These are phyloP conservation scores for Camelina hispida DNA, from an alignment of 345 rosid genomes.

Conservation along the genomic window DNA sequence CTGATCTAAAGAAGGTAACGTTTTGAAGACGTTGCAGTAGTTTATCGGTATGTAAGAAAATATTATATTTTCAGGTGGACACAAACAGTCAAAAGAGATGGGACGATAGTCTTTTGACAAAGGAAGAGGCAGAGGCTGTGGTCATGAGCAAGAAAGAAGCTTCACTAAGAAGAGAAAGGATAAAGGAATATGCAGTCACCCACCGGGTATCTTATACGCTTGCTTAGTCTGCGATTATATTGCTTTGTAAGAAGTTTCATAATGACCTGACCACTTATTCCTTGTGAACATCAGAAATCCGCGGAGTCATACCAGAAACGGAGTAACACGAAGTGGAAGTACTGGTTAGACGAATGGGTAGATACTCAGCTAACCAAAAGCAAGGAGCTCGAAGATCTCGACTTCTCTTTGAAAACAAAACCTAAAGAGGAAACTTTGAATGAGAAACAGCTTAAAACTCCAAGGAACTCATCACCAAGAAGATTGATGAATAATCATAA, in stretches of 20 bases:
- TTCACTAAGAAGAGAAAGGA: slow-evolving; percentile 64
- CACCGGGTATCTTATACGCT: slow-evolving; percentile 61
- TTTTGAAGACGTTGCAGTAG: background rate
- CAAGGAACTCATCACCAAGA: slow-evolving; percentile 51
- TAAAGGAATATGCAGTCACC: slow-evolving; percentile 59
- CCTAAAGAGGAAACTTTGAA: slow-evolving; percentile 48
- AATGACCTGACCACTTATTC: slow-evolving; percentile 20
- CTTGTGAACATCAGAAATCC: slow-evolving; percentile 60
- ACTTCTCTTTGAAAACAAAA: slow-evolving; percentile 55
- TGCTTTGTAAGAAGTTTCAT: slow-evolving; percentile 16
- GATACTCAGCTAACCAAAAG: slow-evolving; percentile 73
- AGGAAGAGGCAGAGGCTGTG: slow-evolving; percentile 72
- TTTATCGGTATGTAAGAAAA: slow-evolving; percentile 12
- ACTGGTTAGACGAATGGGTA: slow-evolving; percentile 93
- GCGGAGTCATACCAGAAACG: slow-evolving; percentile 73
- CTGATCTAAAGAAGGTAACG: background rate
- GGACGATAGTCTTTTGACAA: slow-evolving; percentile 84
- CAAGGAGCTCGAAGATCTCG: slow-evolving; percentile 81
- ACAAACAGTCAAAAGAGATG: slow-evolving; percentile 69
- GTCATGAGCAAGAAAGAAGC: slow-evolving; percentile 78
- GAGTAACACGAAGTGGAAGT: slow-evolving; percentile 70
- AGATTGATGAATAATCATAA: slow-evolving; percentile 55
- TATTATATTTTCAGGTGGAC: slow-evolving; percentile 59
- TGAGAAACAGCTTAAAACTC: slow-evolving; percentile 48
- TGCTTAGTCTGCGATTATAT: background rate